phyloP scores from a whole-genome alignment of 768 basidiomycete species.

The Tulasnella calospora region DNA sequence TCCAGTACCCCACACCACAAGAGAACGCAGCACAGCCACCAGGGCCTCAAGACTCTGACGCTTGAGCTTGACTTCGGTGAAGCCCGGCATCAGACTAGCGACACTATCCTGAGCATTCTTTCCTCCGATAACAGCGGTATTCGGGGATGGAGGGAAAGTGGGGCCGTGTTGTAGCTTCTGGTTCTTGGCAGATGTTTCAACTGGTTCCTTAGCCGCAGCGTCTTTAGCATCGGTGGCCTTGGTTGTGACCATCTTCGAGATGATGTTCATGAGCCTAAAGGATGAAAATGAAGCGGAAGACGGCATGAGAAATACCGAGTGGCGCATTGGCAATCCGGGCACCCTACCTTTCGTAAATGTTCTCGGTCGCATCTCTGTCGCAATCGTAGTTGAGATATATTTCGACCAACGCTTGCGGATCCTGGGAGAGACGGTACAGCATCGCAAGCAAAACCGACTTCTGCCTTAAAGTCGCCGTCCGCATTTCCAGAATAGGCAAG shows the following conservation, averaged over 20 bases:
- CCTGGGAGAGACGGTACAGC: slow-evolving; percentile 82
- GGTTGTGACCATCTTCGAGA: slow-evolving; percentile 81
- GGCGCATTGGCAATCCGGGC: not conserved
- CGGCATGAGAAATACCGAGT: not conserved
- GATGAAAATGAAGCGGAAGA: not conserved
- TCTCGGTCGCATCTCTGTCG: slow-evolving; percentile 88
- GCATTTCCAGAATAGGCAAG: slow-evolving; percentile 97
- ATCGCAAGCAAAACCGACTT: slow-evolving; percentile 89
- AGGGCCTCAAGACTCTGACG: slow-evolving; percentile 94
- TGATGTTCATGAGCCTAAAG: slow-evolving; percentile 87
- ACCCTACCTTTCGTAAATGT: slow-evolving; percentile 91
- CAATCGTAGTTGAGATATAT: slow-evolving; percentile 99
- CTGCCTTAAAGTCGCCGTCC: slow-evolving; percentile 89
- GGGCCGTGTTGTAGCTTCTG: slow-evolving; percentile 32
- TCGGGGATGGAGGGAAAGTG: slow-evolving; percentile 57
- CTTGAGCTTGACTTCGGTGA: slow-evolving; percentile 78
- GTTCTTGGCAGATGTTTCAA: slow-evolving; percentile 35
- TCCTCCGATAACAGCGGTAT: slow-evolving; percentile 54
- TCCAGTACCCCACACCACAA: slow-evolving; percentile 82
- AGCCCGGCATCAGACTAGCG: slow-evolving; percentile 46
- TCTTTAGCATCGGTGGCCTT: slow-evolving; percentile 51
- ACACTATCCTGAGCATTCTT: slow-evolving; percentile 57
- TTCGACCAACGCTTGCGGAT: slow-evolving; percentile 95
- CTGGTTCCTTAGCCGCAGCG: slow-evolving; percentile 53
- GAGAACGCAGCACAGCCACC: slow-evolving; percentile 77